Conservation (phyloP, 2,329 filamentous ascomycete species). For the Fonsecaea pedrosoi region DNA sequence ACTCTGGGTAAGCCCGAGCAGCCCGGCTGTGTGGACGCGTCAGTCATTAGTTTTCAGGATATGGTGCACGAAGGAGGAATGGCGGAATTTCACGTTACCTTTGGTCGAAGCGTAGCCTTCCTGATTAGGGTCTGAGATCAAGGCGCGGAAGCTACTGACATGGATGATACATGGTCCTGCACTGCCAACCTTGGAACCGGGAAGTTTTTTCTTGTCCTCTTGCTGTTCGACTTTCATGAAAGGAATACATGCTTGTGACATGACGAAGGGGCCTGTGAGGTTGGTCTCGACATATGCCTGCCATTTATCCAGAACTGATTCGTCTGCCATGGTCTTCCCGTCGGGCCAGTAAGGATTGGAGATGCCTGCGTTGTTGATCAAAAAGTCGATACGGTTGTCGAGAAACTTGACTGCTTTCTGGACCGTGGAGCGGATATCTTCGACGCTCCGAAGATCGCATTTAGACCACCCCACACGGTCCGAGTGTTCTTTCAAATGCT, state of each 20-base stretch:
- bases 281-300: constrained; percentile 57
- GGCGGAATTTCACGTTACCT: constrained; percentile 25
- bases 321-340: constrained; percentile 56
- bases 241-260: constrained; percentile 56
- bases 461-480: constrained; percentile 47
- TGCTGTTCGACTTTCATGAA: constrained; percentile 51
- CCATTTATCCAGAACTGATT: constrained; percentile 53
- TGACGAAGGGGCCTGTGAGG: constrained; percentile 55
- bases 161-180: constrained; percentile 56
- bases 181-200: constrained; percentile 28
- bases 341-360: constrained; percentile 51
- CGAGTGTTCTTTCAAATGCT: constrained; percentile 43
- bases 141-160: constrained; percentile 56
- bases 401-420: constrained; percentile 48
- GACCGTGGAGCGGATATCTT: constrained; percentile 47
- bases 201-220: constrained; percentile 34
- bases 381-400: constrained; percentile 48
- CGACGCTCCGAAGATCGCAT: constrained; percentile 52
- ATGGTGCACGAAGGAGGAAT: not conserved
- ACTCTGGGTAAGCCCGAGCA: constrained; percentile 47
- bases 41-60: not conserved
- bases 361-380: constrained; percentile 52
- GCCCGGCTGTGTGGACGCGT: constrained; percentile 38
- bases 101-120: constrained; percentile 57
- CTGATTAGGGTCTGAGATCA: constrained; percentile 56